phyloP scores from a whole-genome alignment of 305 asterid genomes.

The Fraxinus ornus region DNA sequence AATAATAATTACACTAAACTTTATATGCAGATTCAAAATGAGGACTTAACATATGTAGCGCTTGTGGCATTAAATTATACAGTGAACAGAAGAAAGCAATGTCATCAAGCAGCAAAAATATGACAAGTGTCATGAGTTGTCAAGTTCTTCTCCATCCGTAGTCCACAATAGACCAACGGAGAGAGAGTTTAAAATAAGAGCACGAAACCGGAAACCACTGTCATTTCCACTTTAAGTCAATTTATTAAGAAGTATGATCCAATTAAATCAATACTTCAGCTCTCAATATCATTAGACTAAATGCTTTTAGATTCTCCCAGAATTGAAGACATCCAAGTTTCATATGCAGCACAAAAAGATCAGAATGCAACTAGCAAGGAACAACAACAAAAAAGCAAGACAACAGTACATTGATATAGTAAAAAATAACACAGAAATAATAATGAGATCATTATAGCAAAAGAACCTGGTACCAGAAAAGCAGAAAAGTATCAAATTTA shows the following conservation, averaged over 20 bases:
- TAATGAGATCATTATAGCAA: neutral
- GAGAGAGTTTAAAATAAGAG: neutral
- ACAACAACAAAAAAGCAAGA: neutral
- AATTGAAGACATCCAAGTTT: conserved; percentile 6
- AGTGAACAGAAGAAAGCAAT: neutral
- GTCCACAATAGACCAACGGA: neutral
- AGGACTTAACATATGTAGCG: too few species aligned
- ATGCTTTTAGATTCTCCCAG: neutral
- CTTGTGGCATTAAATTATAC: neutral
- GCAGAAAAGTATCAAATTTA: conserved; percentile 22
- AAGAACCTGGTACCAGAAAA: neutral
- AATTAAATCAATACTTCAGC: neutral
- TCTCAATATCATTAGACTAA: conserved; percentile 14
- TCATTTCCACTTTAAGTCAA: neutral
- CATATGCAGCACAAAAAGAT: neutral
- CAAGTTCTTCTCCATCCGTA: conserved; percentile 6
- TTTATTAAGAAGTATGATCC: neutral
- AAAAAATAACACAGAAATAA: neutral
- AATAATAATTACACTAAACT: too few species aligned
- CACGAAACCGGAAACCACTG: neutral
- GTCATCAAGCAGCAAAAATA: neutral
- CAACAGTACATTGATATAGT: neutral
- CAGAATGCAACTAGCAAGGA: neutral
- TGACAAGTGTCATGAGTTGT: neutral
- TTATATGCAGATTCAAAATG: too few species aligned